phyloP scores from a whole-genome alignment of 805 yeast species.

The Nakazawaea sp. region DNA sequence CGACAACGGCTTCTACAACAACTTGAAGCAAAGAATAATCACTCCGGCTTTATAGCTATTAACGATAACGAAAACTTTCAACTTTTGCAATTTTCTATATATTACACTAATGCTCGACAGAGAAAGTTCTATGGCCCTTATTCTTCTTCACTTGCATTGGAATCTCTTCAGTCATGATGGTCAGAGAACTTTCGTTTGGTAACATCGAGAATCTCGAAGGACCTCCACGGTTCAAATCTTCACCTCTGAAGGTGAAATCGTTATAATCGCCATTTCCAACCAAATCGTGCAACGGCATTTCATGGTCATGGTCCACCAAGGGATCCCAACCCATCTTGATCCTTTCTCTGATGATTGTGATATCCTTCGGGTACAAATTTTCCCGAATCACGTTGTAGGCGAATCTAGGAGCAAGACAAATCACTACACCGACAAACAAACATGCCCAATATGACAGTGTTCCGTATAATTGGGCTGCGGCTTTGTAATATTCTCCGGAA shows the following conservation, averaged over 20 bases:
- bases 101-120: neutral
- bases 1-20: conserved; percentile 40
- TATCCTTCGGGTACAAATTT: conserved; percentile 53
- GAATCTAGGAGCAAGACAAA: conserved; percentile 62
- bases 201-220: neutral
- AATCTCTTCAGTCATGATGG: conserved; percentile 31
- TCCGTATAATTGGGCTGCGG: conserved; percentile 60
- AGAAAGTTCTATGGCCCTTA: conserved; percentile 12
- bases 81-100: no score
- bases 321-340: conserved; percentile 40
- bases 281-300: conserved; percentile 7
- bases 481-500: conserved; percentile 55
- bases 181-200: conserved; percentile 16
- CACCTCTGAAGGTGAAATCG: conserved; percentile 10
- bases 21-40: conserved; percentile 28
- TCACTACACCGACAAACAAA: conserved; percentile 45
- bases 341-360: conserved; percentile 71
- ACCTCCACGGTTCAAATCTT: conserved; percentile 3
- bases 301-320: conserved; percentile 6
- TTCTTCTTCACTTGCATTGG: conserved; percentile 22
- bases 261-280: conserved; percentile 11
- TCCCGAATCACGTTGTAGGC: conserved; percentile 49
- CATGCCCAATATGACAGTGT: conserved; percentile 60
- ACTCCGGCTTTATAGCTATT: conserved; percentile 11
- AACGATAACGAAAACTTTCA: no score